Evolutionary conservation across 1,139 yeast species (phyloP).

Genomic region (Taphrina communis): DNA sequence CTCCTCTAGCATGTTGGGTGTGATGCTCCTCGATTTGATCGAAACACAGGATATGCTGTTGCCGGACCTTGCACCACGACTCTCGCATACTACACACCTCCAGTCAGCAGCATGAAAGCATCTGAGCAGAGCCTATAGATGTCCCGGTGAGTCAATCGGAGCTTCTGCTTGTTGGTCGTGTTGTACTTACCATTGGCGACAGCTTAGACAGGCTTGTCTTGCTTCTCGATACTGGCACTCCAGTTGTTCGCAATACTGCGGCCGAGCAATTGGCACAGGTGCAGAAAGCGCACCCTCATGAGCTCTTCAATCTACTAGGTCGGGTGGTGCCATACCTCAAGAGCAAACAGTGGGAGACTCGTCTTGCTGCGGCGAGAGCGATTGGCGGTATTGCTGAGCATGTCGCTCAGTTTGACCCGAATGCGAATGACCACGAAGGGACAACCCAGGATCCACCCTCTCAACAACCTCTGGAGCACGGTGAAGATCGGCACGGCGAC

Average conservation of each 20-base stretch:
- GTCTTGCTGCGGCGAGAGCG: conserved; percentile 93
- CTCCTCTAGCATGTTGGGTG: too few species aligned
- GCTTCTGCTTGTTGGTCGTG: too few species aligned
- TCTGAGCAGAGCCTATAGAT: background rate
- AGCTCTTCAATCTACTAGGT: conserved; percentile 77
- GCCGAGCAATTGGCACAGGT: conserved; percentile 96
- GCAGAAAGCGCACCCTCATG: conserved; percentile 95
- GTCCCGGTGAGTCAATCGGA: conserved; percentile 5
- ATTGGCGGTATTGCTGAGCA: conserved; percentile 89
- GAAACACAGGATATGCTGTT: too few species aligned
- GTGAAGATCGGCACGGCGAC: background rate
- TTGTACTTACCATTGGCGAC: too few species aligned
- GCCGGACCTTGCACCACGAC: too few species aligned
- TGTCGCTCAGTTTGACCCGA: conserved; percentile 86
- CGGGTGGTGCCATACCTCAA: conserved; percentile 88
- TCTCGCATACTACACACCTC: too few species aligned
- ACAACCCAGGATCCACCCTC: background rate
- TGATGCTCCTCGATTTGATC: too few species aligned
- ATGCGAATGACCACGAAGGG: conserved; percentile 49
- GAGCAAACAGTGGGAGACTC: conserved; percentile 91
- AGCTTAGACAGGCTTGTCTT: conserved; percentile 44
- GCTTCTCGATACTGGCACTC: conserved; percentile 90
- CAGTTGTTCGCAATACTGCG: conserved; percentile 91
- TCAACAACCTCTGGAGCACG: background rate
- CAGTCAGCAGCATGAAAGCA: background rate